Conservation (phyloP, 1,284 basidiomycete species). For the Heterobasidion parviporum region DNA sequence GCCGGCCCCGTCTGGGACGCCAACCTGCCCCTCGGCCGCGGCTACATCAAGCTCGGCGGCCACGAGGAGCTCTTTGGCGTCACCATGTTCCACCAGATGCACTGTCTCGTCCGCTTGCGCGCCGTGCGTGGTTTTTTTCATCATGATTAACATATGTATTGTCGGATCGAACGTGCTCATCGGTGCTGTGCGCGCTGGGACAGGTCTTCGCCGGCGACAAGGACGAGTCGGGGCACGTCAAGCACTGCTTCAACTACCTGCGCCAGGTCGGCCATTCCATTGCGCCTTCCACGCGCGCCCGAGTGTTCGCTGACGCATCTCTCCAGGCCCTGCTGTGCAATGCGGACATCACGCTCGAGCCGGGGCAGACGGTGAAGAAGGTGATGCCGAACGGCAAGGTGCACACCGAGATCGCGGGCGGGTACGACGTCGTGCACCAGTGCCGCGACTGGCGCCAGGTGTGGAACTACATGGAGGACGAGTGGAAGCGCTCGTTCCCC, state of each 20-base stretch:
- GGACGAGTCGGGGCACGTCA: conserved; percentile 4
- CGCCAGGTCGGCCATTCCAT: not conserved
- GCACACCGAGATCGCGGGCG: not conserved
- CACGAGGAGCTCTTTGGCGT: conserved; percentile 3
- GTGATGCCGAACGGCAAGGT: not conserved
- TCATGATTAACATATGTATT: too few species aligned
- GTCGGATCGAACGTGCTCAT: not conserved
- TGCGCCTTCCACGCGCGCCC: not conserved
- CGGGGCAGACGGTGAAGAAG: not conserved
- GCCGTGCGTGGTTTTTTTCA: too few species aligned
- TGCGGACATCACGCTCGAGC: conserved; percentile 3
- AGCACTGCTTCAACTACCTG: conserved; percentile 3
- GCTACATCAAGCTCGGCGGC: conserved; percentile 2
- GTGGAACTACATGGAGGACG: not conserved
- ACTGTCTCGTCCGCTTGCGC: conserved; percentile 7
- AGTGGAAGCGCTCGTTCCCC: not conserved
- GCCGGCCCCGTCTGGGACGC: not conserved
- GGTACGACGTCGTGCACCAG: not conserved
- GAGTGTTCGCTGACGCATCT: not conserved
- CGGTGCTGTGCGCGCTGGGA: too few species aligned
- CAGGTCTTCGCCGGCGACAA: conserved; percentile 3
- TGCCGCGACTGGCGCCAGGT: conserved; percentile 1
- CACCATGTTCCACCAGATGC: conserved; percentile 8
- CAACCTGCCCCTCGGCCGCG: not conserved
- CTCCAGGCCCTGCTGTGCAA: conserved; percentile 3